Conservation (phyloP, 148 eudicot species). For the Linanthus parryae region DNA sequence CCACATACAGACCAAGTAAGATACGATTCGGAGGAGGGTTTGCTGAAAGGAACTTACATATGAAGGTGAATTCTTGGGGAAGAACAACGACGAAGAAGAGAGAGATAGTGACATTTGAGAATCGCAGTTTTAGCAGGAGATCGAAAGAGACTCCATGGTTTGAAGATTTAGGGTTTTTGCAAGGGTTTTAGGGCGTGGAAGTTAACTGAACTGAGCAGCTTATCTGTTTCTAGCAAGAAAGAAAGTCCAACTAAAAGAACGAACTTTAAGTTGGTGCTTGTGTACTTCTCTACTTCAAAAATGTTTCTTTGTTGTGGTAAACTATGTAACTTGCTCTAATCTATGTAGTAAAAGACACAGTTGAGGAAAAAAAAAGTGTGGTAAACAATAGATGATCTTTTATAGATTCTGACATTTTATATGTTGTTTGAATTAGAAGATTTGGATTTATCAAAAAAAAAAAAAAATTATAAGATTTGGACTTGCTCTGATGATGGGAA, state of each 20-base stretch:
- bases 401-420: too few relatives aligned
- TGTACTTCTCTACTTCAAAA: too few relatives aligned
- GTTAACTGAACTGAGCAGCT: not conserved
- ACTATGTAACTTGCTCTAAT: too few relatives aligned
- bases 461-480: too few relatives aligned
- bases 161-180: not conserved
- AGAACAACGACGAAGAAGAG: slow-evolving; percentile 14
- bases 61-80: slow-evolving; percentile 4
- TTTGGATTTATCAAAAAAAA: too few relatives aligned
- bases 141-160: not conserved
- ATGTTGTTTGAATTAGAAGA: too few relatives aligned
- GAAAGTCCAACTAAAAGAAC: too few relatives aligned
- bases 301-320: too few relatives aligned
- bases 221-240: not conserved
- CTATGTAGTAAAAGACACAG: too few relatives aligned
- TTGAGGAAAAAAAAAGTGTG: too few relatives aligned
- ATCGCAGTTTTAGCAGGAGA: not conserved
- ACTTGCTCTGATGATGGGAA: too few relatives aligned
- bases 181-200: slow-evolving; percentile 2
- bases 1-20: not conserved
- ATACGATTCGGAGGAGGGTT: not conserved
- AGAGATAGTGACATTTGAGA: slow-evolving; percentile 18
- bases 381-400: too few relatives aligned
- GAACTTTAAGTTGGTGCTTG: not conserved
- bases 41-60: slow-evolving; percentile 11